Conservation (phyloP, 75 land plant genomes). For the Chamaecyparis obtusa region DNA sequence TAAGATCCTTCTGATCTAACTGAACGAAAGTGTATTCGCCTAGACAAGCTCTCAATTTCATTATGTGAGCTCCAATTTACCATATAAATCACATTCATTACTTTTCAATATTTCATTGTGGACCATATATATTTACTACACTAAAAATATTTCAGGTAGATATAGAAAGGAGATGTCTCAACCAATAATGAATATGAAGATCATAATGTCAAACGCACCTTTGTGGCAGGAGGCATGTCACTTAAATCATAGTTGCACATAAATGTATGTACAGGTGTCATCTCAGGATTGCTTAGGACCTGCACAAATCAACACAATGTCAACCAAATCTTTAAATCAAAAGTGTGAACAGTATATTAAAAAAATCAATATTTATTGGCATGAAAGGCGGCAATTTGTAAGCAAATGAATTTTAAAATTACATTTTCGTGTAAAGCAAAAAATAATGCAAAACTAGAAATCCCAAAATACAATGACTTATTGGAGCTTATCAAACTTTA, state of each 20-base stretch:
- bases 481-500: not conserved
- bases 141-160: not conserved
- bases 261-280: conserved; percentile 93
- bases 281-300: conserved; percentile 99
- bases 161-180: not conserved
- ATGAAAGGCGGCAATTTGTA: not conserved
- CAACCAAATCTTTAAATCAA: not conserved
- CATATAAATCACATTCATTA: not conserved
- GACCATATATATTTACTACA: not conserved
- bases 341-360: not conserved
- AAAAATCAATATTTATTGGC: not conserved
- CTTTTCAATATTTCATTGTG: not conserved
- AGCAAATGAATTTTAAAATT: not conserved
- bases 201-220: conserved; percentile 42
- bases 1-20: not conserved
- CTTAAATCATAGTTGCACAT: conserved; percentile 92
- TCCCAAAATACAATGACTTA: not conserved
- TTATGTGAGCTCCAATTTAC: not conserved
- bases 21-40: not conserved
- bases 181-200: not conserved
- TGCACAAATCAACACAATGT: conserved; percentile 22
- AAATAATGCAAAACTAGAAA: not conserved
- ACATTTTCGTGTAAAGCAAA: not conserved
- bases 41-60: not conserved
- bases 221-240: conserved; percentile 99